Evolutionary conservation across 208 protist species (phyloP), one percentile per base, ranked within the genome.

Genomic region (Leishmania guyanensis): DNA sequence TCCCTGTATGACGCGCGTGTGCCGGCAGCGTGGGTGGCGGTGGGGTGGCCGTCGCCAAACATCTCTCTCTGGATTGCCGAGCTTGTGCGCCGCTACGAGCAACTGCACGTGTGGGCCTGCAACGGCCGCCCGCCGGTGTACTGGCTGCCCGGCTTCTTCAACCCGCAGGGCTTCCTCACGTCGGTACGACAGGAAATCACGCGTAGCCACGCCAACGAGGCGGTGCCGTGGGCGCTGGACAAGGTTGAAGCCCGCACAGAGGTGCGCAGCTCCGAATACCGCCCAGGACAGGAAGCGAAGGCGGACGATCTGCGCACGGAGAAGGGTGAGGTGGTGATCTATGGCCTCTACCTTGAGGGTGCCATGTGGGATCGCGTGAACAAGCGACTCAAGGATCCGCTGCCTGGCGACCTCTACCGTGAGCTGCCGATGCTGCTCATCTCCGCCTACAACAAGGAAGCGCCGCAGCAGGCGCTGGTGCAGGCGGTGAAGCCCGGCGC

Each of bases 61-160:
- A 98, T 99, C 70, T 97, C 98, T 12, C 93, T 98, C 43, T 99
- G 99, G 99, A 98, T 99, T 65, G 86, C 80, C n/a, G 98, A 99
- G 86, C 88, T 99, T 26, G 86, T 99, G 68, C 86, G 87, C 20
- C 94, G 99, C 39, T 94, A 97, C 81, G 92, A 99, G 87, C 99
- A 99, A 92, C 92, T 99, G 73, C 92, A 96, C 79, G 87, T 69
- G 39, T 99, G 99, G 99, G 89, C 98, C 20, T 71, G 73, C 60
- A 92, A 88, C 20, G 98, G 97, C 16, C 94, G 98, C 0, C 98
- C 99, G 54, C 89, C 89, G 69, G 93, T 96, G 65, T 99, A 98
- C 90, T 99, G 98, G 98, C 88, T 99, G 20, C 94, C 97, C n/a
- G 99, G 99, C 71, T 99, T 99, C 91, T 99, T 99, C 93, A 99